Percentiles rank a stretch among this genome's conserved stretches.
Conservation (phyloP, 805 yeast genomes). For the Monosporozyma aquatica region DNA sequence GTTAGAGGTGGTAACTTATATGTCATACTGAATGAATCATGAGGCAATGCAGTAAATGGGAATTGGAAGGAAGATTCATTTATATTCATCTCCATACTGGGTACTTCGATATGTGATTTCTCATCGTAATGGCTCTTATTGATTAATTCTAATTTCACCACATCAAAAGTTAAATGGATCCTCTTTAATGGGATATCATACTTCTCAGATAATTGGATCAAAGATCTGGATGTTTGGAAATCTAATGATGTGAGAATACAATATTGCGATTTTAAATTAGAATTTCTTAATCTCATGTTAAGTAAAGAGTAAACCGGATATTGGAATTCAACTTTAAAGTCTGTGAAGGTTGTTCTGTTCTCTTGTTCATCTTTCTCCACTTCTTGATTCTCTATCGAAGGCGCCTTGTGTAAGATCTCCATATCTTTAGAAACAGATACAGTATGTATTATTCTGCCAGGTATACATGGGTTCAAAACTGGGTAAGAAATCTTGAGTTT, state of each 20-base stretch:
- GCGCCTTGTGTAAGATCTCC: too few relatives aligned
- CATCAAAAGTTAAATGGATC: constrained; percentile 9
- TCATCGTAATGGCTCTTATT: constrained; percentile 8
- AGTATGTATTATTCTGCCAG: constrained; percentile 6
- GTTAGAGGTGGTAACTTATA: constrained; percentile 20
- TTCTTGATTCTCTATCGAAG: too few relatives aligned
- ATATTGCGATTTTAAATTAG: constrained; percentile 13
- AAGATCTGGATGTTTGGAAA: constrained; percentile 25
- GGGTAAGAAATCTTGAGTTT: constrained; percentile 14
- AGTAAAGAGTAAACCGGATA: constrained; percentile 28
- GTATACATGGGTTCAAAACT: constrained; percentile 23
- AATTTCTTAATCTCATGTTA: constrained; percentile 27
- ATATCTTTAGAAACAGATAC: too few relatives aligned
- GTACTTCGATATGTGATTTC: constrained; percentile 13
- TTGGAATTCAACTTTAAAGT: constrained; percentile 1
- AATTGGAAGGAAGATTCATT: neutral
- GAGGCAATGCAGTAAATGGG: constrained; percentile 3
- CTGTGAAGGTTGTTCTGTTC: too few relatives aligned
- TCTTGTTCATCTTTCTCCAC: too few relatives aligned
- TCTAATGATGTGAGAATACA: constrained; percentile 27
- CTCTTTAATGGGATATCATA: neutral
- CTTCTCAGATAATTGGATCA: constrained; percentile 11
- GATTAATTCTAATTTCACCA: constrained; percentile 16
- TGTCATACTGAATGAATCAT: constrained; percentile 23
- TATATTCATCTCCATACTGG: constrained; percentile 13